phyloP scores from a whole-genome alignment of 108 stramenopile genomes.

The Skeletonema tropicum region DNA sequence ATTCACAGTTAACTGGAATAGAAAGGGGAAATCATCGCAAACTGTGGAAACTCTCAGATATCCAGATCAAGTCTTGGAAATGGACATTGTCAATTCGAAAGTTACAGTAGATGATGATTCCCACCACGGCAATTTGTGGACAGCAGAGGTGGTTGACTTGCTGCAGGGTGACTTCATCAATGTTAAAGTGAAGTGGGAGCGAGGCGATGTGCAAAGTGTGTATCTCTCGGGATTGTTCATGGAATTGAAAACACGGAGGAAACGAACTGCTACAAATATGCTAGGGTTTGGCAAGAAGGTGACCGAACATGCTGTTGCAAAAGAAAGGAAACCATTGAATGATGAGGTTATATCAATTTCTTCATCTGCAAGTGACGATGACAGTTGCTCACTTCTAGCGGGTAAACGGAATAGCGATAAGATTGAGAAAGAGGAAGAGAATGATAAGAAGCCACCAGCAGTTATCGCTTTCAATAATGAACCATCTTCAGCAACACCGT shows the following conservation, averaged over 20 bases:
- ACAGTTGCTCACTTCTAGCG: too few species aligned
- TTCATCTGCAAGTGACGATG: too few species aligned
- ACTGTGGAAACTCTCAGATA: neutral
- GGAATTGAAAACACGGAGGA: neutral
- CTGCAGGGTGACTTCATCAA: neutral
- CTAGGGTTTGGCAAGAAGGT: too few species aligned
- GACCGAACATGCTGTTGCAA: too few species aligned
- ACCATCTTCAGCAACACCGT: too few species aligned
- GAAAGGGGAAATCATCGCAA: neutral
- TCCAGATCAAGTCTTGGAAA: neutral
- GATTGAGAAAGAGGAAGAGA: too few species aligned
- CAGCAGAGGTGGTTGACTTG: slow-evolving; percentile 2
- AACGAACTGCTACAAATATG: too few species aligned
- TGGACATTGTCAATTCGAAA: neutral
- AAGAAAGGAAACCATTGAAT: too few species aligned
- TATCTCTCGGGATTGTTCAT: neutral
- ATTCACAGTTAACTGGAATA: neutral
- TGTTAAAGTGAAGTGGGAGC: neutral
- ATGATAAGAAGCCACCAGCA: too few species aligned
- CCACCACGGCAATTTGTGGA: neutral
- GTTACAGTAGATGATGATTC: neutral
- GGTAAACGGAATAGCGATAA: too few species aligned
- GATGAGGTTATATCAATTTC: too few species aligned
- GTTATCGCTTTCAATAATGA: too few species aligned
- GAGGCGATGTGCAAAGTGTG: neutral